Percentiles rank a stretch among this genome's conserved stretches.
Evolutionary conservation across 208 protist species (phyloP).

Genomic region (Trichomonas gallinae): DNA sequence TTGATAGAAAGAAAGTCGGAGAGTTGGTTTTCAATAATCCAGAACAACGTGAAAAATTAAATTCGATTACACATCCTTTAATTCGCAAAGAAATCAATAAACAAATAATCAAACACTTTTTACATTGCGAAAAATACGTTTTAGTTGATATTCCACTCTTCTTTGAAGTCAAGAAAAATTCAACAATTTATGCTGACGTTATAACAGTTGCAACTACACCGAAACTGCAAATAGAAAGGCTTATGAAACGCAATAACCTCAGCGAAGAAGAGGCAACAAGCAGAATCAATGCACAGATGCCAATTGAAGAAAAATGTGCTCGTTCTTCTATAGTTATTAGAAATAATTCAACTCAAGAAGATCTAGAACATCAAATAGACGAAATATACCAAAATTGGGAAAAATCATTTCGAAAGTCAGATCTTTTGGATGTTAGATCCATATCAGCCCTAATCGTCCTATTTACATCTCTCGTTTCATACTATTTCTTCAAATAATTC

Average conservation of each 20-base stretch:
- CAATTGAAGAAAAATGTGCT: background rate
- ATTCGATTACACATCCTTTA: background rate
- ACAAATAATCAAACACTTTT: background rate
- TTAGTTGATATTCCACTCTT: background rate
- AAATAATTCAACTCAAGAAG: background rate
- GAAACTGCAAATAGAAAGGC: background rate
- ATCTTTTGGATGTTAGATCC: too few species aligned
- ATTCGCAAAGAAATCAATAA: background rate
- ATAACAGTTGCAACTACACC: background rate
- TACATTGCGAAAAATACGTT: background rate
- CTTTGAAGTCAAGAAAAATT: background rate
- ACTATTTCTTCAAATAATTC: too few species aligned
- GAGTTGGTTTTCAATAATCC: background rate
- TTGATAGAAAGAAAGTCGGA: background rate
- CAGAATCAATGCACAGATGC: background rate
- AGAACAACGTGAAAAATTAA: background rate
- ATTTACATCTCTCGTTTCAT: too few species aligned
- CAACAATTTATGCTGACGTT: background rate
- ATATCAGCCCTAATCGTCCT: too few species aligned
- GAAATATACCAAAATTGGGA: too few species aligned
- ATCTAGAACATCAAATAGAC: background rate
- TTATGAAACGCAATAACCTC: conserved; percentile 10
- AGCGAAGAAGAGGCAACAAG: background rate
- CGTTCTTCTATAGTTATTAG: background rate
- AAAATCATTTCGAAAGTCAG: too few species aligned